These are phyloP conservation scores for Yamadazyma blattariae DNA, from an alignment of 1,139 yeast genomes.

Conservation along the genomic window DNA sequence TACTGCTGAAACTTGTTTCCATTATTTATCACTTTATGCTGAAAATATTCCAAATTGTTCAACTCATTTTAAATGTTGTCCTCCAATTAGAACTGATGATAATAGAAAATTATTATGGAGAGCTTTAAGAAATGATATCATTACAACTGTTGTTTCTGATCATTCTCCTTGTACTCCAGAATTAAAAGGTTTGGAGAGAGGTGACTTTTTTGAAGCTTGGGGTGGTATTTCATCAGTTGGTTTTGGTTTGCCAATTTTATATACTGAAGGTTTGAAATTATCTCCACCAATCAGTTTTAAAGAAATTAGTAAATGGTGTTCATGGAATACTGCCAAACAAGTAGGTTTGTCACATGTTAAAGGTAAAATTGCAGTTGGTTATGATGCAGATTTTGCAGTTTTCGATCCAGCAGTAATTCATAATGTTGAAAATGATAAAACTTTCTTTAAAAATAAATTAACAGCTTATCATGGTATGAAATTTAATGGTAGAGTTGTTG, in stretches of 20 bases:
- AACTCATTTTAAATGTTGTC: constrained; percentile 90
- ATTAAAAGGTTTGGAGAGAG: constrained; percentile 73
- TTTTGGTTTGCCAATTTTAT: constrained; percentile 76
- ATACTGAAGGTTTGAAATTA: constrained; percentile 66
- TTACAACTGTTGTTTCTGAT: constrained; percentile 89
- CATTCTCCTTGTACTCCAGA: constrained; percentile 97
- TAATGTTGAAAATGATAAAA: constrained; percentile 53
- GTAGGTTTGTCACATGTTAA: constrained; percentile 72
- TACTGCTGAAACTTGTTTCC: constrained; percentile 92
- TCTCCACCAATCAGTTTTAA: constrained; percentile 51
- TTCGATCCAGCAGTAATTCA: constrained; percentile 66
- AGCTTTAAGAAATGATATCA: constrained; percentile 61
- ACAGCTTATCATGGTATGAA: constrained; percentile 79
- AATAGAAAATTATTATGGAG: constrained; percentile 76
- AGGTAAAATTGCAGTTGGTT: constrained; percentile 69
- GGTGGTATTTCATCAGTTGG: constrained; percentile 97
- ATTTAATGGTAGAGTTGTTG: constrained; percentile 69
- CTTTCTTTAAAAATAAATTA: constrained; percentile 78
- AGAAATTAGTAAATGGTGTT: constrained; percentile 77
- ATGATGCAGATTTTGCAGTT: constrained; percentile 83
- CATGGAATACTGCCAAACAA: constrained; percentile 79
- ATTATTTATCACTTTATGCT: constrained; percentile 74
- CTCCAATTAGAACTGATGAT: constrained; percentile 78
- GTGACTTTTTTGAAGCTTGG: constrained; percentile 93
- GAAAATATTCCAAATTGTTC: constrained; percentile 73